phyloP scores from a whole-genome alignment of 192 early-diverging fungal genomes.

The Gamsiella multidivaricata region DNA sequence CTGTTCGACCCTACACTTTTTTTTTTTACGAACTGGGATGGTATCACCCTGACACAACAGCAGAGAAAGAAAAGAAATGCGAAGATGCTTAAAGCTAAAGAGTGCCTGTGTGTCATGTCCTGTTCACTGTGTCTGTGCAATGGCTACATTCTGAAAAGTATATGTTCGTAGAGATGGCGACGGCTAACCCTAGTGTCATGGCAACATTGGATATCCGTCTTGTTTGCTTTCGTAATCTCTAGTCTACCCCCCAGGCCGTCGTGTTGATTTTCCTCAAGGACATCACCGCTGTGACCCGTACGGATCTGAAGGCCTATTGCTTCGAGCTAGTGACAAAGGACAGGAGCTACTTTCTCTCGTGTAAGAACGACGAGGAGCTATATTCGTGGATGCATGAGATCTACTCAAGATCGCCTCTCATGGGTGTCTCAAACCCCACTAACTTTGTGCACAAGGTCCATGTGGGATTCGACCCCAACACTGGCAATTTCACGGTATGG shows the following conservation, averaged over 20 bases:
- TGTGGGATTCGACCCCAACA: conserved; percentile 71
- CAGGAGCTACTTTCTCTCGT: conserved; percentile 91
- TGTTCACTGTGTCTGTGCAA: too few species aligned
- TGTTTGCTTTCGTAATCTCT: conserved; percentile 4
- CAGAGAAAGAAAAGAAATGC: too few species aligned
- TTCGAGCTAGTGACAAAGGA: conserved; percentile 95
- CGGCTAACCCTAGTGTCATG: too few species aligned
- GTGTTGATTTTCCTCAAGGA: conserved; percentile 93
- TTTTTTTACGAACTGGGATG: too few species aligned
- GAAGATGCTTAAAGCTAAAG: too few species aligned
- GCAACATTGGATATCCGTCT: neutral
- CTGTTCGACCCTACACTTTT: too few species aligned
- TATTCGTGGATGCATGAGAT: conserved; percentile 99
- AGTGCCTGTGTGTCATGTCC: too few species aligned
- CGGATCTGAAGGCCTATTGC: conserved; percentile 92
- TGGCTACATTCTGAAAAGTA: too few species aligned
- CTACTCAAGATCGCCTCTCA: conserved; percentile 88
- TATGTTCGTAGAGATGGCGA: too few species aligned
- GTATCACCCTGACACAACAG: too few species aligned
- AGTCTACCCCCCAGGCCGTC: conserved; percentile 89
- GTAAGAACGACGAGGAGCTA: conserved; percentile 95
- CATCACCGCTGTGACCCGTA: conserved; percentile 86
- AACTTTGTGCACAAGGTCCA: conserved; percentile 91
- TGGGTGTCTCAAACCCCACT: conserved; percentile 83
- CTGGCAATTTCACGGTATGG: conserved; percentile 68